phyloP scores from a whole-genome alignment of 768 basidiomycete species.

The Macrolepiota fuliginosa region DNA sequence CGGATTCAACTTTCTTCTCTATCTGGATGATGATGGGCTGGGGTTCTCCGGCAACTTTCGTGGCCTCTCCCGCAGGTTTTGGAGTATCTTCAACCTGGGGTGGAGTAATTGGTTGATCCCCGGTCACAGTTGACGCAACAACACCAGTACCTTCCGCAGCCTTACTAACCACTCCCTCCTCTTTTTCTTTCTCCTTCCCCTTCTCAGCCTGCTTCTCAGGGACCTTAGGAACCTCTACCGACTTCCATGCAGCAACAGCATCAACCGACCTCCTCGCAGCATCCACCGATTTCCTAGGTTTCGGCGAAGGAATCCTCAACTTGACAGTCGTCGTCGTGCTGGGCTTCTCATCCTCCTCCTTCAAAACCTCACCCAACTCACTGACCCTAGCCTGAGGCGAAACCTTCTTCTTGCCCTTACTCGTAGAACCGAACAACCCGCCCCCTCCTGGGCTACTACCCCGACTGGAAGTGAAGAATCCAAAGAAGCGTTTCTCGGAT shows the following conservation, averaged over 20 bases:
- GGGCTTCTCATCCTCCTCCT: conserved; percentile 37
- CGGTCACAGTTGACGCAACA: conserved; percentile 6
- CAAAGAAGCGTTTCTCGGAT: conserved; percentile 62
- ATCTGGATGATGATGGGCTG: neutral
- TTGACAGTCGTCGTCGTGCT: conserved; percentile 15
- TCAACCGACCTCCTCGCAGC: conserved; percentile 17
- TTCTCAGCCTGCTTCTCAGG: conserved; percentile 8
- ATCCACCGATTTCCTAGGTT: conserved; percentile 28
- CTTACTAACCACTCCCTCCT: conserved; percentile 8
- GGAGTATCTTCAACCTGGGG: neutral
- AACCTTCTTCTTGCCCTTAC: conserved; percentile 33
- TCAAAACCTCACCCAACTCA: conserved; percentile 70
- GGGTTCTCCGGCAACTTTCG: conserved; percentile 7
- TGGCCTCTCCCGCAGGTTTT: conserved; percentile 3
- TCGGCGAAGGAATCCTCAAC: conserved; percentile 27
- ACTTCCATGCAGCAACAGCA: neutral
- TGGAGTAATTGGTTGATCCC: conserved; percentile 3
- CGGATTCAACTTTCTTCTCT: neutral
- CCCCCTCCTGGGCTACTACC: conserved; percentile 24
- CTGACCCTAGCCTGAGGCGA: conserved; percentile 34
- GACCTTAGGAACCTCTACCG: conserved; percentile 12
- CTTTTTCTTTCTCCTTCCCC: neutral
- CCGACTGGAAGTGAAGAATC: conserved; percentile 42
- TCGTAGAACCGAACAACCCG: conserved; percentile 29
- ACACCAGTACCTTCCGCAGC: conserved; percentile 16